phyloP scores from a whole-genome alignment of 2,329 filamentous ascomycete species.

The Ophiostoma ulmi region DNA sequence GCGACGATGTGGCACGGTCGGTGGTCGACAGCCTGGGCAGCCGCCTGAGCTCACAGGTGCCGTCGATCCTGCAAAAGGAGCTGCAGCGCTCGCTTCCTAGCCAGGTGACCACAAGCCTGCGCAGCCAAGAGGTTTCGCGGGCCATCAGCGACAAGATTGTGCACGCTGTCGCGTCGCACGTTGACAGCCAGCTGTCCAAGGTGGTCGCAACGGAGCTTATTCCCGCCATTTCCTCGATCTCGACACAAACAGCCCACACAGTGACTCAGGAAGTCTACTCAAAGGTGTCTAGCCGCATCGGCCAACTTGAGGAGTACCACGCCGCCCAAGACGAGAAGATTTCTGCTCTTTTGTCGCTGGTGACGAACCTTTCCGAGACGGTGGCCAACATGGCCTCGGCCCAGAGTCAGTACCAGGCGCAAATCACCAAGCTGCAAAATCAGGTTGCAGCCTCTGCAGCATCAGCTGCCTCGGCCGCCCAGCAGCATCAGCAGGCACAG shows the following conservation, averaged over 20 bases:
- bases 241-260: slow-evolving; percentile 61
- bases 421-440: slow-evolving; percentile 51
- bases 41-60: slow-evolving; percentile 61
- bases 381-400: slow-evolving; percentile 64
- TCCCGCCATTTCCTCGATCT: slow-evolving; percentile 60
- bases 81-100: slow-evolving; percentile 65
- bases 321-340: slow-evolving; percentile 59
- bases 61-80: slow-evolving; percentile 65
- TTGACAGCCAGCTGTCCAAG: slow-evolving; percentile 64
- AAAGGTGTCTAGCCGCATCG: slow-evolving; percentile 49
- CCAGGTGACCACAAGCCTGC: slow-evolving; percentile 61
- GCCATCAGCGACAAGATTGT: slow-evolving; percentile 67
- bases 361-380: slow-evolving; percentile 62
- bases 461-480: not conserved
- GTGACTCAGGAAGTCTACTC: slow-evolving; percentile 64
- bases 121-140: slow-evolving; percentile 68
- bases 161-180: slow-evolving; percentile 57
- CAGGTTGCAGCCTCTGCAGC: slow-evolving; percentile 21
- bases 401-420: slow-evolving; percentile 64
- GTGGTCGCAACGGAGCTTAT: slow-evolving; percentile 59
- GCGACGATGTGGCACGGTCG: slow-evolving; percentile 60
- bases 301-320: slow-evolving; percentile 47
- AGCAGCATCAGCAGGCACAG: slow-evolving; percentile 20
- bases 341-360: slow-evolving; percentile 63
- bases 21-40: slow-evolving; percentile 67